phyloP scores from a whole-genome alignment of 352 stramenopile species.

The Pythium plurisporium region DNA sequence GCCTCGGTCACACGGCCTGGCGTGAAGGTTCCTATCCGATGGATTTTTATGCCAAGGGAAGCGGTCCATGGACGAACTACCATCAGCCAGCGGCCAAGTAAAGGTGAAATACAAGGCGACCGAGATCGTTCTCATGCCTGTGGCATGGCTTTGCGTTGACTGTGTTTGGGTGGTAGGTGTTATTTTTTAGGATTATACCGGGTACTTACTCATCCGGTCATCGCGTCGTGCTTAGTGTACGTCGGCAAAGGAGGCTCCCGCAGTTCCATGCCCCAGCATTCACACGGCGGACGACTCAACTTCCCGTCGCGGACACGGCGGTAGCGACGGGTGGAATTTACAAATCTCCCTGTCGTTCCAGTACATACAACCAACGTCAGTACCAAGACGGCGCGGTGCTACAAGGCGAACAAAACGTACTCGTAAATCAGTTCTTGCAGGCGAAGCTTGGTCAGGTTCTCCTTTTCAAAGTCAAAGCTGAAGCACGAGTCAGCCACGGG shows the following conservation, averaged over 20 bases:
- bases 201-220: too few relatives aligned
- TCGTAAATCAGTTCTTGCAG: constrained; percentile 88
- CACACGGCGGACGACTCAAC: constrained; percentile 7
- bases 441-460: constrained; percentile 72
- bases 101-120: constrained; percentile 21
- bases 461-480: constrained; percentile 89
- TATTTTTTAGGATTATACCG: not conserved
- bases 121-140: too few relatives aligned
- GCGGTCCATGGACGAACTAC: constrained; percentile 97
- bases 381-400: too few relatives aligned
- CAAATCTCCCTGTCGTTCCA: constrained; percentile 48
- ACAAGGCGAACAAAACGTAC: constrained; percentile 47
- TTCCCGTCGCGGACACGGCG: constrained; percentile 12
- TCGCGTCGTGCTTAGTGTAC: too few relatives aligned
- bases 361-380: too few relatives aligned
- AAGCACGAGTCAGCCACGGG: constrained; percentile 70
- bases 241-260: too few relatives aligned
- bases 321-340: constrained; percentile 64
- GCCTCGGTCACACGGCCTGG: constrained; percentile 87
- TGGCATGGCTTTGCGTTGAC: too few relatives aligned
- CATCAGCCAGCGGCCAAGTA: constrained; percentile 42
- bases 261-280: too few relatives aligned
- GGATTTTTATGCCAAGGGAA: constrained; percentile 98
- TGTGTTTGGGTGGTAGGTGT: too few relatives aligned
- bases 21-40: constrained; percentile 94